Percentiles rank a stretch among this genome's conserved stretches.
Conservation (phyloP, 2,329 filamentous ascomycete genomes). For the Proliferodiscus dingleyae region DNA sequence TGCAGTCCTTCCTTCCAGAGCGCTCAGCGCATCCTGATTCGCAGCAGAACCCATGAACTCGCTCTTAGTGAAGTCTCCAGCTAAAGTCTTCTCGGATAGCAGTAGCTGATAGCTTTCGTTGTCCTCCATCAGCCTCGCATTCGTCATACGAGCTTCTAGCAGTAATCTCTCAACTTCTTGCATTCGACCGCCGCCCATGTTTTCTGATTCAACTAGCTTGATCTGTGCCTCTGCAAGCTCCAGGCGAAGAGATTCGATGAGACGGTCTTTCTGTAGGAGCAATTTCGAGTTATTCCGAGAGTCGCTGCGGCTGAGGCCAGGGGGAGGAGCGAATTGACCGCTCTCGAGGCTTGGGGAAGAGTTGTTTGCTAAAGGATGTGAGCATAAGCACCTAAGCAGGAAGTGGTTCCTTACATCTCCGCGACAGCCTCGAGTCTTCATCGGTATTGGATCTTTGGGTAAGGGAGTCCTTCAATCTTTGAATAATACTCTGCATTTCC, state of each 20-base stretch:
- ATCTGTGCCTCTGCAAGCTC: constrained; percentile 94
- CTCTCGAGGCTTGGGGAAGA: constrained; percentile 66
- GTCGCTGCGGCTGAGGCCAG: constrained; percentile 79
- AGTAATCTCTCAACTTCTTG: constrained; percentile 87
- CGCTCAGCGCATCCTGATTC: constrained; percentile 60
- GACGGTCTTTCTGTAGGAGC: constrained; percentile 89
- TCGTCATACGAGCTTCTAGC: constrained; percentile 90
- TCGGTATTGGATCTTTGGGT: constrained; percentile 62
- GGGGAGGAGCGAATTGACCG: constrained; percentile 80
- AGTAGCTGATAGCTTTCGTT: constrained; percentile 97
- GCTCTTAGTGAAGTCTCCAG: constrained; percentile 81
- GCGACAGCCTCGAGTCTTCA: constrained; percentile 51
- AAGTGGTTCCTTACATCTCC: constrained; percentile 46
- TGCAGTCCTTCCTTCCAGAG: constrained; percentile 52
- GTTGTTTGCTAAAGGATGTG: constrained; percentile 35
- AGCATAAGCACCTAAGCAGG: constrained; percentile 6
- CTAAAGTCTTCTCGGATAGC: constrained; percentile 89
- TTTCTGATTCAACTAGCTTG: constrained; percentile 90
- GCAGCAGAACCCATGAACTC: constrained; percentile 66
- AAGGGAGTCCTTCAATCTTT: constrained; percentile 84
- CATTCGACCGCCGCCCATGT: constrained; percentile 80
- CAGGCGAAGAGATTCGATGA: constrained; percentile 86
- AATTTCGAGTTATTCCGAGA: constrained; percentile 86
- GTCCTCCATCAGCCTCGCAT: constrained; percentile 94
- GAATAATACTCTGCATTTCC: constrained; percentile 85